Base-by-base conservation (phyloP, 176 grass and related monocot genomes). In the Miscanthus lutarioriparius region DNA sequence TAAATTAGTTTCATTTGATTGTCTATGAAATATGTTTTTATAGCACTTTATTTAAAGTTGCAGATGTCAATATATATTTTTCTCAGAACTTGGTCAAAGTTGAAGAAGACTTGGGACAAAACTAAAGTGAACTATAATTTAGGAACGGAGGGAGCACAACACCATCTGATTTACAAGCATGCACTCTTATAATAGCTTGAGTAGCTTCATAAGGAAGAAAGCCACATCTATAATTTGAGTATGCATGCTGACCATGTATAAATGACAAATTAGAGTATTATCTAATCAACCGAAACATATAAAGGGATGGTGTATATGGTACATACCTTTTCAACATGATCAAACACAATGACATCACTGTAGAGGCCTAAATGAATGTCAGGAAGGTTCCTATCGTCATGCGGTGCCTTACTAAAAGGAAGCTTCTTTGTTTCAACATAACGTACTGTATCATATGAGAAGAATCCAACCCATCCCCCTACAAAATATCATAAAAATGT, bases 391-490 rank as follows among this genome's bases (percentile, higher is more conserved):
- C 92, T 91, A 47, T 95, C 92, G 68, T 95, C 95, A 48, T 90
- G 72, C 5, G 92, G 92, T 62, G 92, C 89, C 80, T 75, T 86
- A 59, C 83, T 88, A 77, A 95, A 95, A 9, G 91, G 95, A 84
- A 98, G 91, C 64, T 95, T 98, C 82, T 95, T 98, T 82, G 86
- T 98, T 88, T 98, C 95, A 45, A 93, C 89, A 87, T 91, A 98
- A 19, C 95, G 91, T 67, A 98, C 84, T 5, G 95, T 98, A 54
- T 98, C 95, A 48, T 98, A 98, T 8, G 95, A 98, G 85, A 98
- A 95, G 72, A 90, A 95, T 5, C 95, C 95, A 45, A 98, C 76
- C 95, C 95, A 98, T 84, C 95, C 95, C 83, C 95, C 95, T 98
- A 48, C 32, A 85, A 25, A 88, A 22, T 63, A 12, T 69, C 4